Evolutionary conservation across 139 green algal genomes (phyloP).

Genomic region (Chlorella sp.): DNA sequence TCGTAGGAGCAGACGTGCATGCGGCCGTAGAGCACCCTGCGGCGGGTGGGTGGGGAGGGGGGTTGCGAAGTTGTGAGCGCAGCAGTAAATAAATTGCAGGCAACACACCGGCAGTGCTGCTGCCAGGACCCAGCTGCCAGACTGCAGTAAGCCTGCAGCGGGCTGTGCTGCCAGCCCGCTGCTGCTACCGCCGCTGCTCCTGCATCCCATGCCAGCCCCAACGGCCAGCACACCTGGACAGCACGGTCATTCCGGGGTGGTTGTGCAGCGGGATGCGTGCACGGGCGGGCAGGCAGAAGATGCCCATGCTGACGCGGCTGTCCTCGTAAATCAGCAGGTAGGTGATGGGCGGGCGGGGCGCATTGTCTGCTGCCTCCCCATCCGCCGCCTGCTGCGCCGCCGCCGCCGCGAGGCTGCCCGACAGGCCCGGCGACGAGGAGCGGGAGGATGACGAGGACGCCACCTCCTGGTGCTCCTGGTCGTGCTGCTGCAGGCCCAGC

Average conservation of each 20-base stretch:
- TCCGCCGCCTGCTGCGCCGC: background rate
- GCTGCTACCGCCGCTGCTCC: background rate
- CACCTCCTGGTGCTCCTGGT: background rate
- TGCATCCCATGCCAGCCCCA: background rate
- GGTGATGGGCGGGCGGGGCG: conserved; percentile 61
- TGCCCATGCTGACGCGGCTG: conserved; percentile 75
- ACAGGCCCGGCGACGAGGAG: conserved; percentile 1
- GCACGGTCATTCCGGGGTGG: conserved; percentile 82
- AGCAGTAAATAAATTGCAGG: too few species aligned
- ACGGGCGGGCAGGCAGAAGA: conserved; percentile 82
- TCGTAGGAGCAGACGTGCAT: conserved; percentile 85
- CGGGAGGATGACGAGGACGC: background rate
- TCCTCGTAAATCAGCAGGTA: conserved; percentile 91
- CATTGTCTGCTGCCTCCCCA: too few species aligned
- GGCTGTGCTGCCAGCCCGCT: background rate
- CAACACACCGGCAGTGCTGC: too few species aligned
- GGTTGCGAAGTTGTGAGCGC: background rate
- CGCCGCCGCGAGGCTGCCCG: background rate
- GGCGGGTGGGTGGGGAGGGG: conserved; percentile 9
- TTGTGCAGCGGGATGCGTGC: conserved; percentile 89
- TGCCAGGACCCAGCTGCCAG: too few species aligned
- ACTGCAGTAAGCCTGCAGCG: background rate
- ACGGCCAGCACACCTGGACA: conserved; percentile 57
- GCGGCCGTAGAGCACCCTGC: conserved; percentile 85
- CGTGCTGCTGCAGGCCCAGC: conserved; percentile 30